Percentiles rank a stretch among this genome's conserved stretches.
Evolutionary conservation across 2,329 filamentous ascomycete genomes (phyloP).

Genomic region (Penicillium olsonii): DNA sequence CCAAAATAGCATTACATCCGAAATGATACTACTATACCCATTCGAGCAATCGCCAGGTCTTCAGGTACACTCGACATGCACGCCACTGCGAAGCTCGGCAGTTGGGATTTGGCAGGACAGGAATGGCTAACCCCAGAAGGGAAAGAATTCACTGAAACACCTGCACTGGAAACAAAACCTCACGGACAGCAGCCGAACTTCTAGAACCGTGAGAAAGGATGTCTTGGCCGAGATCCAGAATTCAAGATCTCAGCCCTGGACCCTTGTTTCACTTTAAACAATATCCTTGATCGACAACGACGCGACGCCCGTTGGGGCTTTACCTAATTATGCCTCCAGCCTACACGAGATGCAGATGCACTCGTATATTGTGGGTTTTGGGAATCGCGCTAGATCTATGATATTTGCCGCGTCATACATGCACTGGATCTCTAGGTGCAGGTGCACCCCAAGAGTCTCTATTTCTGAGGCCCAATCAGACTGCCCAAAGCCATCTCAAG

Average conservation of each 20-base stretch:
- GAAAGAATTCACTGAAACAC: constrained; percentile 7
- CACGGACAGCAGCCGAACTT: background rate
- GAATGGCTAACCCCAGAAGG: constrained; percentile 13
- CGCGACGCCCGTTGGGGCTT: constrained; percentile 9
- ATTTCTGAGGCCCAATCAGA: constrained; percentile 1
- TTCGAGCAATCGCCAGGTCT: background rate
- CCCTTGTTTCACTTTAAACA: constrained; percentile 22
- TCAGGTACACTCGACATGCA: background rate
- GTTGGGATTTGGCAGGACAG: constrained; percentile 17
- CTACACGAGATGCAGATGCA: too few relatives aligned
- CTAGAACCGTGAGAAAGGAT: background rate
- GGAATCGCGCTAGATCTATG: constrained; percentile 16
- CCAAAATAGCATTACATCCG: constrained; percentile 9
- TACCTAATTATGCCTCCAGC: constrained; percentile 7
- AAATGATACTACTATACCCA: constrained; percentile 3
- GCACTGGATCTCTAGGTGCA: constrained; percentile 5
- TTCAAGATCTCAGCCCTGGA: constrained; percentile 23
- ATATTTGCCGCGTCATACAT: constrained; percentile 20
- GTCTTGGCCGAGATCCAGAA: constrained; percentile 9
- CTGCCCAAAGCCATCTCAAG: background rate
- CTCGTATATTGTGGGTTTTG: constrained; percentile 8
- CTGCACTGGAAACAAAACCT: background rate
- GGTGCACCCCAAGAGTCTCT: constrained; percentile 11
- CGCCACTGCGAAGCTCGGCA: constrained; percentile 21
- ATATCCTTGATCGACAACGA: constrained; percentile 13